Conservation (phyloP, 768 basidiomycete genomes). For the Exidia glandulosa region DNA sequence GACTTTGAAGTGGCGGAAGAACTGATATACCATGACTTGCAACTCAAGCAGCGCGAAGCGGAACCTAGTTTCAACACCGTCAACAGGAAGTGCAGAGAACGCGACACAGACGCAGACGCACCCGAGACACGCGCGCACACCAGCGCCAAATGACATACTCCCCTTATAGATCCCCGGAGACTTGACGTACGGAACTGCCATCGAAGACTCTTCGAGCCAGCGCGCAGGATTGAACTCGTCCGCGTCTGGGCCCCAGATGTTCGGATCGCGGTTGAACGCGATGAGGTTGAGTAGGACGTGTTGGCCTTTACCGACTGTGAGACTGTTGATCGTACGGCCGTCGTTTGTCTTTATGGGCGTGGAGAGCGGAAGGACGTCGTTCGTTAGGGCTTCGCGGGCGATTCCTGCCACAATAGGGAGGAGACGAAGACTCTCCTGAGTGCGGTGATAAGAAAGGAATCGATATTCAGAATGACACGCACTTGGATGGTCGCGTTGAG, state of each 20-base stretch:
- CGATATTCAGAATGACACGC: no score
- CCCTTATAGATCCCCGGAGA: neutral
- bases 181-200: neutral
- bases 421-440: neutral
- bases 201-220: slow-evolving; percentile 1
- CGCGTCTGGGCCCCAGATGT: neutral
- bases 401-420: neutral
- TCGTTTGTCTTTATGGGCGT: slow-evolving; percentile 33
- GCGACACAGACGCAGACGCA: neutral
- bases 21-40: neutral
- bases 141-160: neutral
- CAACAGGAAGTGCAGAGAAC: neutral
- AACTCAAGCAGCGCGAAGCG: neutral
- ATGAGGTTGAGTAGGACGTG: slow-evolving; percentile 4
- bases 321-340: slow-evolving; percentile 27
- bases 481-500: neutral
- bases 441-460: no score
- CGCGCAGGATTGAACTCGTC: neutral
- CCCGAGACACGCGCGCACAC: neutral
- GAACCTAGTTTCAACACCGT: neutral
- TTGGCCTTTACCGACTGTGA: slow-evolving; percentile 36
- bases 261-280: neutral
- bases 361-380: slow-evolving; percentile 50
- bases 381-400: neutral
- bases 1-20: neutral